phyloP scores from a whole-genome alignment of 2,329 filamentous ascomycete species.

The Xylariaceae sp. region DNA sequence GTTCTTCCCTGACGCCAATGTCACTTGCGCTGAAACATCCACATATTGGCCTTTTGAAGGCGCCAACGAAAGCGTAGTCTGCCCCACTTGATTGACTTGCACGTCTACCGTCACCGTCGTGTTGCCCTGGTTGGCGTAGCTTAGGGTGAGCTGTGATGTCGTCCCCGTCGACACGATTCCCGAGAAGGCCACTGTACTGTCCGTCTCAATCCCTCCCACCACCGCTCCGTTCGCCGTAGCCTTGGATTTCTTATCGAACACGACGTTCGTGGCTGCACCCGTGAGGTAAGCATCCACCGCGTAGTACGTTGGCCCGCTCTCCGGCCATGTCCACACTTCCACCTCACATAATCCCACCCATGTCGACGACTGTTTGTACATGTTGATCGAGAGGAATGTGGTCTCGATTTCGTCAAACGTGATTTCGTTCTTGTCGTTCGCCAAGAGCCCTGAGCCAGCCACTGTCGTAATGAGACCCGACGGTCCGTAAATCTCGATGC shows the following conservation, averaged over 20 bases:
- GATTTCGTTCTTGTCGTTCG: conserved; percentile 29
- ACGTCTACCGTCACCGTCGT: conserved; percentile 15
- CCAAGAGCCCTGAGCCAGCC: conserved; percentile 17
- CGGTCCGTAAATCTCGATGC: conserved; percentile 27
- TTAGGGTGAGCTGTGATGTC: conserved; percentile 14
- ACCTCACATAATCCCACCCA: conserved; percentile 33
- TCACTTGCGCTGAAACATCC: conserved; percentile 10
- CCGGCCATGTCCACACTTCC: conserved; percentile 29
- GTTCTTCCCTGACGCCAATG: conserved; percentile 27
- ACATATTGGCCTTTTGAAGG: conserved; percentile 20
- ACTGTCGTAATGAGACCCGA: conserved; percentile 17
- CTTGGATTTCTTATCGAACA: conserved; percentile 21
- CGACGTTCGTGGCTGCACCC: conserved; percentile 21
- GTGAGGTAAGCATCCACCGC: conserved; percentile 29
- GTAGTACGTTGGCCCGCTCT: conserved; percentile 20
- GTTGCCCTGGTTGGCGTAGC: conserved; percentile 23
- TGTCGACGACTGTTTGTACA: conserved; percentile 21
- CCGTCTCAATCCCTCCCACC: conserved; percentile 20
- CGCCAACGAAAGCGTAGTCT: conserved; percentile 12
- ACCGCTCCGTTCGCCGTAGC: conserved; percentile 25
- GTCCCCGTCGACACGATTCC: conserved; percentile 23
- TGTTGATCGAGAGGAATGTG: conserved; percentile 30
- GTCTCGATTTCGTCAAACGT: conserved; percentile 26
- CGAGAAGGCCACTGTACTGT: conserved; percentile 28
- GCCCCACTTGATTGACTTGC: conserved; percentile 25